Conservation (phyloP, 176 grass and related monocot genomes). For the Eleusine indica region DNA sequence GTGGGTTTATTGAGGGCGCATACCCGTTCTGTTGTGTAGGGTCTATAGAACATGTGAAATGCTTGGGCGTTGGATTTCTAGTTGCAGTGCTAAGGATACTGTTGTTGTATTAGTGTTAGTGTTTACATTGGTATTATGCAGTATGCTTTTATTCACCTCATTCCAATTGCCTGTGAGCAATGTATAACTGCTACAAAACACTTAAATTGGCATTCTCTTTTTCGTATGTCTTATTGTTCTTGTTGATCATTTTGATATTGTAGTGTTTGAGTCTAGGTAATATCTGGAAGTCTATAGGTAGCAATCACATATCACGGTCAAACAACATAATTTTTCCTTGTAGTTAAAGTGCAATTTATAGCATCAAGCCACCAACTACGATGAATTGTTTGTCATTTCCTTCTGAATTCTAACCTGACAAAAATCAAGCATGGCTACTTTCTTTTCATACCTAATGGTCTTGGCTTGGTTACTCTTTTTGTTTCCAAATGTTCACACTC, state of each 20-base stretch:
- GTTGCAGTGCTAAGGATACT: background rate
- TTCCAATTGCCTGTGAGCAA: background rate
- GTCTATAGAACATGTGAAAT: background rate
- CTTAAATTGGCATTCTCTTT: background rate
- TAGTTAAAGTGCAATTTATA: background rate
- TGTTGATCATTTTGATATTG: background rate
- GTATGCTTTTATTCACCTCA: background rate
- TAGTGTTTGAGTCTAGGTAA: background rate
- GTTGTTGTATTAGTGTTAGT: background rate
- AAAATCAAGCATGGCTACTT: background rate
- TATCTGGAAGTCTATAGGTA: background rate
- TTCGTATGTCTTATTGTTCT: background rate
- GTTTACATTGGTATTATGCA: background rate
- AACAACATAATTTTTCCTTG: background rate
- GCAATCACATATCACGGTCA: background rate
- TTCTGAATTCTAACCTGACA: background rate
- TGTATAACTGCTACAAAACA: background rate
- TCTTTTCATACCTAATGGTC: background rate
- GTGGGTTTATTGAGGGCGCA: too few species aligned
- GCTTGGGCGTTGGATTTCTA: background rate
- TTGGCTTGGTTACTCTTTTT: background rate
- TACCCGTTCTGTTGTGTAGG: too few species aligned
- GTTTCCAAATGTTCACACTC: too few species aligned
- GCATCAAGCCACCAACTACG: background rate
- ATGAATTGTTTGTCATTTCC: background rate